phyloP scores from a whole-genome alignment of 495 filamentous ascomycete genomes.

The Amphirosellinia nigrospora region DNA sequence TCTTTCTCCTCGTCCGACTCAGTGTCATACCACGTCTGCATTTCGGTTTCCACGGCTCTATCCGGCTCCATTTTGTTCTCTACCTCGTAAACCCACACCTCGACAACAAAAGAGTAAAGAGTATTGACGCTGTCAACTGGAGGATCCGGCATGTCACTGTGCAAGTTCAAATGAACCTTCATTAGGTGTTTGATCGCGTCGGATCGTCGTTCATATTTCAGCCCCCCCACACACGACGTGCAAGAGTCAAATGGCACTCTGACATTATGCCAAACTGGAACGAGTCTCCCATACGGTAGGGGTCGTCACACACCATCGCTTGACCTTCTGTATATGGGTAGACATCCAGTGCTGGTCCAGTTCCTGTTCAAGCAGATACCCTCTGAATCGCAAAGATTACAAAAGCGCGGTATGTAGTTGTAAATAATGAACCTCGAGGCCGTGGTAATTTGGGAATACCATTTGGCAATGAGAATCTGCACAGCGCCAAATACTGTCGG shows the following conservation, averaged over 20 bases:
- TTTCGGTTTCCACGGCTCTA: neutral
- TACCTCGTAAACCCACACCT: neutral
- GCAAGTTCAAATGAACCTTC: neutral
- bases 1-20: neutral
- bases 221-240: neutral
- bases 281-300: neutral
- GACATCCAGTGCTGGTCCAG: neutral
- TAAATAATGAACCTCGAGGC: too few relatives aligned
- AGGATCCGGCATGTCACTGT: neutral
- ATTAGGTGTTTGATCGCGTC: neutral
- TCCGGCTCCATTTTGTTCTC: neutral
- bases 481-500: too few relatives aligned
- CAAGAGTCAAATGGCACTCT: neutral
- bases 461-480: too few relatives aligned
- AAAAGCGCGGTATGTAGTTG: too few relatives aligned
- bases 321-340: neutral
- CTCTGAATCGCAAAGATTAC: neutral
- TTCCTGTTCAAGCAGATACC: neutral
- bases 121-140: neutral
- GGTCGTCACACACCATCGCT: neutral
- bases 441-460: too few relatives aligned
- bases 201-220: neutral
- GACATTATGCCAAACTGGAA: neutral
- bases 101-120: neutral
- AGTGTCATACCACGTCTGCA: neutral